These are phyloP conservation scores for Cryphonectria carpinicola DNA, from an alignment of 2,329 filamentous ascomycete genomes.

Conservation along the genomic window DNA sequence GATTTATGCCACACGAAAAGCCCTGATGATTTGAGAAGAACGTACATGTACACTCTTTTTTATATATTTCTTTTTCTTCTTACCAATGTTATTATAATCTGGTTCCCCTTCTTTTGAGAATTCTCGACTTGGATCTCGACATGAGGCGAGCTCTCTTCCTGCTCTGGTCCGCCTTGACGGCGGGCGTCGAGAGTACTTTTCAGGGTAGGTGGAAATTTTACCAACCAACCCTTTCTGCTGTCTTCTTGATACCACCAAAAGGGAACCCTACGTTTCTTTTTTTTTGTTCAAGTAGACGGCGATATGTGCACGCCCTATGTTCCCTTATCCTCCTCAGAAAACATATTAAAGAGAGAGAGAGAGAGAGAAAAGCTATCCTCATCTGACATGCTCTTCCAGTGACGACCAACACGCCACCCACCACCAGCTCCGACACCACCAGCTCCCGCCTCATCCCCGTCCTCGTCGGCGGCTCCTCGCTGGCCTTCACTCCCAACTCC, in stretches of 20 bases:
- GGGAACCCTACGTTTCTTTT: too few relatives aligned
- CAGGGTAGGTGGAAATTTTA: background rate
- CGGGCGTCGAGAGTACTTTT: constrained; percentile 11
- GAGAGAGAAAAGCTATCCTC: background rate
- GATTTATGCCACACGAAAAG: background rate
- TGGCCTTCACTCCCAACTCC: constrained; percentile 30
- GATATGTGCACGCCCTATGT: too few relatives aligned
- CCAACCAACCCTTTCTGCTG: background rate
- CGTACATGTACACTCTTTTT: background rate
- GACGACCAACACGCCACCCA: constrained; percentile 5
- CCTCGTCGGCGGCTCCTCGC: constrained; percentile 30
- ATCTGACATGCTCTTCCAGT: background rate
- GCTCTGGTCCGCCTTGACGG: constrained; percentile 20
- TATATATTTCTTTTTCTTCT: background rate
- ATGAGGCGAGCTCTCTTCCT: constrained; percentile 24
- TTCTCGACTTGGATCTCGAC: background rate
- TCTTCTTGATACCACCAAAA: background rate
- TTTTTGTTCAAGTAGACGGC: too few relatives aligned
- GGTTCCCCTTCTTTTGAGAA: background rate
- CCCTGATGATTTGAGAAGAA: background rate
- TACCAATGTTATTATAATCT: constrained; percentile 1
- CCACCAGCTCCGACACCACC: background rate
- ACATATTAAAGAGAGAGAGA: background rate
- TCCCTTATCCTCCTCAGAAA: background rate
- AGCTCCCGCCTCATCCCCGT: constrained; percentile 25